Evolutionary conservation across 169 alveolate species (phyloP), one percentile per base, ranked within the genome.

Genomic region (Plasmodium gaboni): DNA sequence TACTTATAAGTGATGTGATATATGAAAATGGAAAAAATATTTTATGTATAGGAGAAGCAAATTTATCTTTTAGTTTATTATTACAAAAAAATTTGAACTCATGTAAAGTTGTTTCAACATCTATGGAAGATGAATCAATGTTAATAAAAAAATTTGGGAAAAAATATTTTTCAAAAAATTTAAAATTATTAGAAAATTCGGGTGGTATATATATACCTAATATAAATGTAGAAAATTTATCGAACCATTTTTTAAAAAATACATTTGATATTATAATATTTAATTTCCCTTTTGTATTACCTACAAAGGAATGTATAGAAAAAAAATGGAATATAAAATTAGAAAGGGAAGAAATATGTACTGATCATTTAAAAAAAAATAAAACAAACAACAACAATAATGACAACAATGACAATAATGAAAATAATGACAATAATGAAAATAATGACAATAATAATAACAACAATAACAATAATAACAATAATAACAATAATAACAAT

Each of bases 161-260:
- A 5, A 22, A 46, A 5, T 32, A 32, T 32, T 76, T 76, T 64
- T 46, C 67, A 55, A 76, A 76, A 68, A 64, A 76, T 64, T 64
- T 64, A 64, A 76, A 76, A 48, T 46, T 64, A 2, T 76, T 76
- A 76, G 89, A 76, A 76, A 10, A 42, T 0, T 22, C 17, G 26
- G 89, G 89, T 19, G 89, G 89, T 46, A 76, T 76, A 32, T 76
- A 76, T 50, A 38, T 76, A 63, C 69, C 74, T 1, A 69, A 76
- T 63, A 42, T 76, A 12, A 55, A 76, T 64, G 89, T 76, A 9
- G 89, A 76, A 64, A 63, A 61, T 24, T 42, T 76, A 5, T 44
- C 53, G 26, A 69, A 22, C 13, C 89, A 76, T 13, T 76, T 76
- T 59, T 69, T 44, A 22, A 59, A 76, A 65, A 76, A 76, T 19